Evolutionary conservation across 2,329 filamentous ascomycete genomes (phyloP), one percentile per base, ranked within the genome.

Genomic region (Ceratocystis diversiconidia): DNA sequence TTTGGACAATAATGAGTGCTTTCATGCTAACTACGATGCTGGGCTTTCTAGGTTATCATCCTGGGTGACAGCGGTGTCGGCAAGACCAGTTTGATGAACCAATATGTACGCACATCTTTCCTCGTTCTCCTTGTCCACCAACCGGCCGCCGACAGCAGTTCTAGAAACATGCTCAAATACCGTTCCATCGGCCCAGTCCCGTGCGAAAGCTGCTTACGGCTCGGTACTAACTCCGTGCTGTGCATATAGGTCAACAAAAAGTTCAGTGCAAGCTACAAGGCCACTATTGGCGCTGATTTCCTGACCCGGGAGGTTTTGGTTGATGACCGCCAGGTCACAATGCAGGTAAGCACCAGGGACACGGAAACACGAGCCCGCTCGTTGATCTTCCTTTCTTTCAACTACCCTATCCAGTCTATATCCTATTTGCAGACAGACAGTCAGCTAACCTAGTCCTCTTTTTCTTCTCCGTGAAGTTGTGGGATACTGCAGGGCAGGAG

Each of bases 61-160:
- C 87, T 99, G 72, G 94, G 94, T 72, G 94, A 99, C 77, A 97
- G 92, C 77, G 94, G 94, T 79, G 94, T 99, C 69, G 94, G 94
- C 76, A 99, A 99, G 84, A 99, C 94, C 68, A 96, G 91, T 78
- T 86, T 99, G 84, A 99, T 99, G 94, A 99, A 99, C 80, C 94
- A 99, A 97, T 99, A 97, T 89, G 94, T 97, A 85, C 76, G 89
- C 30, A 32, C 19, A n/a, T 36, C 25, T 65, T 12, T 32, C 43
- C n/a, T 3, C 43, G 46, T 3, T 41, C 30, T 25, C 19, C 25
- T 22, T 19, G 61, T 36, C 41, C 22, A n/a, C 55, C 55, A 30
- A 19, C 12, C 55, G 55, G n/a, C 28, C 55, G 28, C 28, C 55
- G 28, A 59, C 32, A 19, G 55, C 15, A 5, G 32, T 19, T n/a